Percentiles rank a stretch among this genome's conserved stretches.
Evolutionary conservation across 2,329 filamentous ascomycete species (phyloP).

Genomic region (Stemphylium beticola): DNA sequence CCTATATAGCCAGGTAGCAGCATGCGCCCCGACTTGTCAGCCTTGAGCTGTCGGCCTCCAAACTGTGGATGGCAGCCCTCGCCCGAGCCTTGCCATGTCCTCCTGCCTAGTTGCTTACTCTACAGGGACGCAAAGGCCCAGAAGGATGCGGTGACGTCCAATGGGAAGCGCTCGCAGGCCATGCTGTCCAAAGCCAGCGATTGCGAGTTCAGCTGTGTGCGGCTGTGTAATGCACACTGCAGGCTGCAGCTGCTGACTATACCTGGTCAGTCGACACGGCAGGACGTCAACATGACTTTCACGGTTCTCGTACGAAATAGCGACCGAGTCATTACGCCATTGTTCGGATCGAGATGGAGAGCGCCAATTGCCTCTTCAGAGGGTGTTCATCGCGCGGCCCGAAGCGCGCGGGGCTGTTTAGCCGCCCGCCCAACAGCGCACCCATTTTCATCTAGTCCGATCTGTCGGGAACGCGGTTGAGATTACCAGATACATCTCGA

Average conservation of each 20-base stretch:
- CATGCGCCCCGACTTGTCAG: background rate
- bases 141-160: background rate
- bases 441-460: no score
- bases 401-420: background rate
- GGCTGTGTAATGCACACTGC: constrained; percentile 9
- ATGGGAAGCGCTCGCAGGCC: background rate
- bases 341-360: background rate
- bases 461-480: no score
- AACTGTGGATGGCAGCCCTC: background rate
- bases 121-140: background rate
- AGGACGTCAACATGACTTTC: background rate
- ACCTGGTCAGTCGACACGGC: background rate
- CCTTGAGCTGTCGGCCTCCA: background rate
- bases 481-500: no score
- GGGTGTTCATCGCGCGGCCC: background rate
- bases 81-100: background rate
- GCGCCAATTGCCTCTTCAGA: background rate
- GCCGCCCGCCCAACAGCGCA: no score
- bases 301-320: background rate
- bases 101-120: constrained; percentile 10
- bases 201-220: constrained; percentile 9
- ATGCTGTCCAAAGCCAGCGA: background rate
- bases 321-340: background rate
- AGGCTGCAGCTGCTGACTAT: constrained; percentile 39
- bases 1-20: constrained; percentile 2